Evolutionary conservation across 2,329 filamentous ascomycete genomes (phyloP), one percentile per base, ranked within the genome.

Genomic region (Calonectria leucothoes): DNA sequence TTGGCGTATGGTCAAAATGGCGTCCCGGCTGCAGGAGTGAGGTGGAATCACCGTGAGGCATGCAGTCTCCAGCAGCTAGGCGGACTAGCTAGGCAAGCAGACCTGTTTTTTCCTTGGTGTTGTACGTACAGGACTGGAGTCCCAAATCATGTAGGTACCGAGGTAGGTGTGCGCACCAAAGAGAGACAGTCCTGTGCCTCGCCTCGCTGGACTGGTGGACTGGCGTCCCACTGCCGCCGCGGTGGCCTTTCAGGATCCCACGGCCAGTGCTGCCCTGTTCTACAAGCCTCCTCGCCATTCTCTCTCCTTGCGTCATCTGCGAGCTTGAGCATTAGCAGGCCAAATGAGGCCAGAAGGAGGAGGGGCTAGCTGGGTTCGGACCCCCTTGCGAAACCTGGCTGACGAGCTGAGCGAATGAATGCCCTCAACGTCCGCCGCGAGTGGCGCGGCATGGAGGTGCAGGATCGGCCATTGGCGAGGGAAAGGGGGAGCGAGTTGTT

Each of bases 311-410:
- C 55, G 55, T 61, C 33, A 61, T 61, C 55, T 31, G 59, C 59
- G 25, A 48, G 25, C 15, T 64, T 27, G 25, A 33, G 10, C 59
- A 31, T 48, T 42, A 48, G 59, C 39, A 64, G 17, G 59, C 59
- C 59, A 48, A 48, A 64, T 42, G 37, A 64, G 59, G 39, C 59
- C 59, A 45, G 59, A 64, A 61, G n/a, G 59, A 64, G 23, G 25
- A 23, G 48, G 45, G 71, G 72, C 77, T 78, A 78, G 74, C 73
- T 75, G 49, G 57, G 74, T 72, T 64, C 27, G 59, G 70, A 63
- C 49, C 63, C 65, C 55, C 55, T 71, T 66, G 59, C 37, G 73
- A 77, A 70, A 67, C 69, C 55, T 63, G 55, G 52, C 57, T 71
- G 37, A 42, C 37, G 66, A 64, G 49, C 69, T 59, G 45, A 63